Evolutionary conservation across 441 rosid species (phyloP).

Genomic region (Raphanus hybrid): DNA sequence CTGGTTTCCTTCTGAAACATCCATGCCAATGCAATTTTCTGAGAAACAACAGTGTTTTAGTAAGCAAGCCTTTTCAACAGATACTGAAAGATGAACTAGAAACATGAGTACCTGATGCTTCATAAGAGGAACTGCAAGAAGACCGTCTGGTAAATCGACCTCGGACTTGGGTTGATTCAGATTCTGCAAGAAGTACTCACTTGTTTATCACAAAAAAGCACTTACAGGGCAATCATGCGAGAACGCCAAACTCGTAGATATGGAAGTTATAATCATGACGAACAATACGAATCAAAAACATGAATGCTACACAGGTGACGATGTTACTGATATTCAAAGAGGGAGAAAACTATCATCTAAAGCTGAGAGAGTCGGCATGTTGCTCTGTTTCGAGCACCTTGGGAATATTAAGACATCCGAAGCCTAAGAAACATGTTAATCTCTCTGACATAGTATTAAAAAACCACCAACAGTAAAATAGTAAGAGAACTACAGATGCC

Average conservation of each 20-base stretch:
- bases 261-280: slow-evolving; percentile 3
- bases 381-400: slow-evolving; percentile 8
- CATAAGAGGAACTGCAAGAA: slow-evolving; percentile 77
- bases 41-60: slow-evolving; percentile 40
- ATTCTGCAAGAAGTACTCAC: slow-evolving; percentile 55
- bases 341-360: not conserved
- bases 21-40: slow-evolving; percentile 97
- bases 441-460: not conserved
- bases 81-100: slow-evolving; percentile 30
- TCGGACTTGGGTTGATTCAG: slow-evolving; percentile 82
- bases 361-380: not conserved
- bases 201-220: slow-evolving; percentile 23
- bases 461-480: not conserved
- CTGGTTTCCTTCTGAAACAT: slow-evolving; percentile 89
- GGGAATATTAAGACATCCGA: too few species aligned
- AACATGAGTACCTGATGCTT: slow-evolving; percentile 75
- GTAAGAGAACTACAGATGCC: not conserved
- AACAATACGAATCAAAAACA: not conserved
- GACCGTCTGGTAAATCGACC: slow-evolving; percentile 69
- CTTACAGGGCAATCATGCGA: not conserved
- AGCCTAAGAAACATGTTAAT: not conserved
- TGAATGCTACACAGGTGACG: not conserved
- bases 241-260: not conserved
- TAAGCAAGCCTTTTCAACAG: slow-evolving; percentile 17
- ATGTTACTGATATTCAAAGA: not conserved